Conservation (phyloP, 768 basidiomycete species). For the Leccinum variicolor region DNA sequence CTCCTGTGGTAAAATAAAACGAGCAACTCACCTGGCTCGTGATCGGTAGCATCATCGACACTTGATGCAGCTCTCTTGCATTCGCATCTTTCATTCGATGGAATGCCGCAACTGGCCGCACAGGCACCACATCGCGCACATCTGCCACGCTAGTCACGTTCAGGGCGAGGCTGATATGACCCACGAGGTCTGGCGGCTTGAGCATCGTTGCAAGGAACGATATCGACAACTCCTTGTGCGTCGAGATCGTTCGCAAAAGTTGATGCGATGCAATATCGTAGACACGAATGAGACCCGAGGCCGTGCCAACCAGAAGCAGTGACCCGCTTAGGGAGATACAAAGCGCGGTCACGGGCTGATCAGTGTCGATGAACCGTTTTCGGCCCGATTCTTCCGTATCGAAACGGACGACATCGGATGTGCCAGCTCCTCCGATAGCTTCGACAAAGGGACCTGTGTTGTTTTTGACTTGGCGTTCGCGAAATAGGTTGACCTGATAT, state of each 20-base stretch:
- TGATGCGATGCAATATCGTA: slow-evolving; percentile 93
- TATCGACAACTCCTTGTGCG: slow-evolving; percentile 66
- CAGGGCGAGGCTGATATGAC: slow-evolving; percentile 63
- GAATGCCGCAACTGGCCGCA: slow-evolving; percentile 64
- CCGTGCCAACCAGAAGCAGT: slow-evolving; percentile 79
- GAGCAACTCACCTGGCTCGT: slow-evolving; percentile 37
- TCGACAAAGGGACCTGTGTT: slow-evolving; percentile 49
- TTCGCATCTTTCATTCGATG: slow-evolving; percentile 70
- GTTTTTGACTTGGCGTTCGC: slow-evolving; percentile 52
- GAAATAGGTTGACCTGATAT: slow-evolving; percentile 78
- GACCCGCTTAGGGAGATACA: slow-evolving; percentile 76
- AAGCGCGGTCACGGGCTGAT: slow-evolving; percentile 67
- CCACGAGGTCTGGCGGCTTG: slow-evolving; percentile 83
- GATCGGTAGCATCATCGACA: slow-evolving; percentile 56
- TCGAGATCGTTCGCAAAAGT: slow-evolving; percentile 73
- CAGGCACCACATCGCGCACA: slow-evolving; percentile 58
- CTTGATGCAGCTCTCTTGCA: slow-evolving; percentile 66
- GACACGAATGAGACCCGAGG: slow-evolving; percentile 66
- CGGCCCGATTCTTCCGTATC: slow-evolving; percentile 48
- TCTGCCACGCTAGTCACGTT: slow-evolving; percentile 33
- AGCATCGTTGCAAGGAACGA: slow-evolving; percentile 75
- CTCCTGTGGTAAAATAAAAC: not conserved
- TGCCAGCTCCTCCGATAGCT: slow-evolving; percentile 73
- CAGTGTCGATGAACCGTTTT: slow-evolving; percentile 66
- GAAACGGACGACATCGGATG: slow-evolving; percentile 67